Base-by-base conservation (phyloP, 177 flowering plant genomes). In the Telopea speciosissima region DNA sequence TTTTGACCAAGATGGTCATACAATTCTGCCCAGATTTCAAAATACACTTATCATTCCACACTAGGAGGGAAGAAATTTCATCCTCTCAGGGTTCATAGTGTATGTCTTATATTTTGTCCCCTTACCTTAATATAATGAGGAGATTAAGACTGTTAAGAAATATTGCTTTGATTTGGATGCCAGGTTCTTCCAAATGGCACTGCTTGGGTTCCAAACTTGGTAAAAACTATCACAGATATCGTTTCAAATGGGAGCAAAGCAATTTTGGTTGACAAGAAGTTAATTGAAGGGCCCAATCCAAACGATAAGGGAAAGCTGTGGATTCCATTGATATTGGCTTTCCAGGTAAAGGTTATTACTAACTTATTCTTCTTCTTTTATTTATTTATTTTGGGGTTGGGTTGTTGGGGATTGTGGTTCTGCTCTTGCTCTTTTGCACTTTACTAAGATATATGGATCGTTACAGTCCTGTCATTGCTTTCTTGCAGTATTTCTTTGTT, bases 251-350 rank as follows among this genome's bases (percentile, higher is more conserved):
- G 89, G 61, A 85, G 88, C 77, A 79, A 82, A 65, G 67, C 88
- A 26, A 83, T 93, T 60, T 19, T 84, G 23, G 91, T 93, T 67
- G 96, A 91, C 81, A 70, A 89, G 80, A 90, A 87, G 73, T 76
- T 96, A 78, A 86, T 96, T 68, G 97, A 93, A 45, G 99, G 99
- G 25, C 90, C 95, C 49, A 87, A 93, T 66, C 88, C 99, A n/a
- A 87, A 96, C 75, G 84, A 83, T 3, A 85, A 77, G 72, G 87
- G 90, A 44, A 93, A 96, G 79, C 21, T 78, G 71, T 83, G 79
- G 40, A 90, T 96, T 67, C 98, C 99, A 66, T 52, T 89, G 2
- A 80, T 96, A 68, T 65, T 87, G 65, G 91, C 84, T 66, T 73
- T 83, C 74, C 96, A 96, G 84, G 99, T 90, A 81, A 78, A 70